A percentile compares a stretch with the other conserved stretches of the same genome.
These are phyloP conservation scores for Phyllosticta paracitricarpa DNA, from an alignment of 2,329 filamentous ascomycete genomes.

Conservation along the genomic window DNA sequence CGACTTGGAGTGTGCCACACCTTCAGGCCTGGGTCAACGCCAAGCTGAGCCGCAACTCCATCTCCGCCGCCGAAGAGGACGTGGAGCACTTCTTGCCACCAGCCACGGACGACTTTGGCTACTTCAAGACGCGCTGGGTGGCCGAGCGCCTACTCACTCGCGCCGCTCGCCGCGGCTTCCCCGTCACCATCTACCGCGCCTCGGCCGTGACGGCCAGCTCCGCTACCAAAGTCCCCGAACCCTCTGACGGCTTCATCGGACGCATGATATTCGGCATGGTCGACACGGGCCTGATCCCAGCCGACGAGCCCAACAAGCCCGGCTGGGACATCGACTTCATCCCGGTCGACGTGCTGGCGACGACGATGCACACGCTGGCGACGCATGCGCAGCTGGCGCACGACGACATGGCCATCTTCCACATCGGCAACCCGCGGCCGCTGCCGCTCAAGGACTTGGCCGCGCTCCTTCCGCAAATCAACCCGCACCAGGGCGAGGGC, in stretches of 20 bases:
- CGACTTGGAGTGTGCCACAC: conserved; percentile 5
- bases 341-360: background rate
- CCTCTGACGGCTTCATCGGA: background rate
- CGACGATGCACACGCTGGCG: background rate
- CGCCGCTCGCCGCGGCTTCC: background rate
- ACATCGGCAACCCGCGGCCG: background rate
- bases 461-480: background rate
- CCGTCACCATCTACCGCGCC: conserved; percentile 1
- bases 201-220: background rate
- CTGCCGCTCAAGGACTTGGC: background rate
- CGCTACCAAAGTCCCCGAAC: background rate
- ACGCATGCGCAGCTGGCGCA: background rate
- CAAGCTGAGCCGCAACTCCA: background rate
- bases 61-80: background rate
- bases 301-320: background rate
- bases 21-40: conserved; percentile 1
- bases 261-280: background rate
- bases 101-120: background rate
- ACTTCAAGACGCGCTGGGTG: conserved; percentile 6
- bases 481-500: background rate
- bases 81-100: background rate
- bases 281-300: background rate
- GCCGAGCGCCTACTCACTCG: background rate
- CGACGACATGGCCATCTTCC: background rate
- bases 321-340: background rate